These are phyloP conservation scores for Mortierella claussenii DNA, from an alignment of 192 early-diverging fungal species.

Conservation along the genomic window DNA sequence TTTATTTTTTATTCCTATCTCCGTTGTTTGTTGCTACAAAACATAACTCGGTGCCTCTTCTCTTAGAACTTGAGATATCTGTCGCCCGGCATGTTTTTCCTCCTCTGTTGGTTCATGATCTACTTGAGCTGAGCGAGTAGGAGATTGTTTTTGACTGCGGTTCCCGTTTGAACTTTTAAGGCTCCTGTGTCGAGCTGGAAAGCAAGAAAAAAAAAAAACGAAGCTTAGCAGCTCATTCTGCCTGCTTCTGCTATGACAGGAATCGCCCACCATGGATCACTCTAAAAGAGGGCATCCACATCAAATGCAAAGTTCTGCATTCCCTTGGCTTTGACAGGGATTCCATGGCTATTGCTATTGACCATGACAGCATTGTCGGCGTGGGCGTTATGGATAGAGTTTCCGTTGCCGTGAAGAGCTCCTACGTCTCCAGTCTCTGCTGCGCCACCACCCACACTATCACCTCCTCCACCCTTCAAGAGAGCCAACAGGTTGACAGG, in stretches of 20 bases:
- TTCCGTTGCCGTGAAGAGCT: not conserved
- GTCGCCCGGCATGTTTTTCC: no score
- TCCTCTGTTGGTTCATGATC: no score
- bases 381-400: not conserved
- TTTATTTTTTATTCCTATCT: not conserved
- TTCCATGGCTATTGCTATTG: conserved; percentile 16
- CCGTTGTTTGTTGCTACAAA: not conserved
- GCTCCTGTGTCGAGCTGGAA: no score
- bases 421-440: conserved; percentile 7
- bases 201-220: not conserved
- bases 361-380: not conserved
- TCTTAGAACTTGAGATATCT: no score
- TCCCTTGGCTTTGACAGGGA: conserved; percentile 24
- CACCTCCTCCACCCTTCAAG: conserved; percentile 49
- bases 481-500: conserved; percentile 61
- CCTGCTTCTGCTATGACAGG: no score
- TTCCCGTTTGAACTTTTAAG: no score
- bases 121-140: no score
- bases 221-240: no score
- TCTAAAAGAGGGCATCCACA: conserved; percentile 53
- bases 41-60: no score
- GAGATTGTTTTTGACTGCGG: no score
- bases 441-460: not conserved
- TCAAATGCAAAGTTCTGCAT: conserved; percentile 60
- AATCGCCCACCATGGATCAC: no score